Evolutionary conservation across 169 alveolate genomes (phyloP).

Genomic region (Nephromyces sp.): DNA sequence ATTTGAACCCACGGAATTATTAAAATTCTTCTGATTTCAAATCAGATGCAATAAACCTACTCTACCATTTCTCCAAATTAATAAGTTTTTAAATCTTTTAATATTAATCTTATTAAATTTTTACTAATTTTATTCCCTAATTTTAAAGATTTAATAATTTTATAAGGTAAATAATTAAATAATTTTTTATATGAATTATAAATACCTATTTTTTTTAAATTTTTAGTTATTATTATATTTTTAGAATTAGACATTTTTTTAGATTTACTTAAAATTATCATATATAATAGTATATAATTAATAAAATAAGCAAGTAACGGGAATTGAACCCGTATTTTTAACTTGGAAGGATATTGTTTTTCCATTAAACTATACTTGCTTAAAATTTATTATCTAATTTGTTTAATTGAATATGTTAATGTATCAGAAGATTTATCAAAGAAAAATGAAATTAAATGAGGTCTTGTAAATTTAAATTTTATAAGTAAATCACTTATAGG

Average conservation of each 20-base stretch:
- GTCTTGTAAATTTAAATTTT: conserved; percentile 68
- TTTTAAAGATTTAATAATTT: background rate
- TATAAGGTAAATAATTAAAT: background rate
- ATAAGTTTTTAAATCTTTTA: background rate
- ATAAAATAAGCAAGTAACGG: background rate
- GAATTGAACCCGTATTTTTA: background rate
- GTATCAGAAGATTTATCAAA: background rate
- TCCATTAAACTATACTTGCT: background rate
- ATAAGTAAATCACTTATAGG: conserved; percentile 52
- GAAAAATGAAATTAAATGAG: conserved; percentile 32
- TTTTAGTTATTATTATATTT: background rate
- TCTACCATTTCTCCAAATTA: conserved; percentile 15
- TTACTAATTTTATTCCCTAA: conserved; percentile 4
- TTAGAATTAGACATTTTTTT: background rate
- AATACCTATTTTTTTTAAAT: conserved; percentile 2
- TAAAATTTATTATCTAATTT: background rate
- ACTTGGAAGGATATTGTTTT: background rate
- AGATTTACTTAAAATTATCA: background rate
- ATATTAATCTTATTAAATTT: background rate
- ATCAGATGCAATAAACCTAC: conserved; percentile 19
- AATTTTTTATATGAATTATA: background rate
- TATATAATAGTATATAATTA: background rate
- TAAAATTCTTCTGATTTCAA: conserved; percentile 10
- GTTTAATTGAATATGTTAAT: background rate
- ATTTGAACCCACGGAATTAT: conserved; percentile 15